A percentile compares a stretch with the other conserved stretches of the same genome.
These are phyloP conservation scores for Geoglossum glabrum DNA, from an alignment of 495 filamentous ascomycete genomes.

Conservation along the genomic window DNA sequence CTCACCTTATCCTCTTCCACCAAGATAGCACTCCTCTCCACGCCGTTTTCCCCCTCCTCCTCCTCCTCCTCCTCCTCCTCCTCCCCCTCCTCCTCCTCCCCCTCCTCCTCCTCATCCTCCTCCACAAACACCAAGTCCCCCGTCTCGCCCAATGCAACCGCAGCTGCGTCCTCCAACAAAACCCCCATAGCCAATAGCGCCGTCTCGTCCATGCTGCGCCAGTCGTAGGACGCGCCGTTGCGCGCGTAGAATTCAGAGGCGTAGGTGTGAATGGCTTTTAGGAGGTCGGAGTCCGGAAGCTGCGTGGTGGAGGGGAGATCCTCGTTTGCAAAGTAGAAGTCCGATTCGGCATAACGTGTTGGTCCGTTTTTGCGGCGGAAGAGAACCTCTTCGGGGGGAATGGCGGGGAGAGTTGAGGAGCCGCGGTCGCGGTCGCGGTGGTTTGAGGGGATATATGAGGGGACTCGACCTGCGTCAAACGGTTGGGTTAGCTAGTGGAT, in stretches of 20 bases:
- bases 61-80: too few species aligned
- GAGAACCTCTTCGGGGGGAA: conserved; percentile 57
- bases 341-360: conserved; percentile 42
- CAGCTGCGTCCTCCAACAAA: conserved; percentile 55
- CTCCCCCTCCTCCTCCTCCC: too few species aligned
- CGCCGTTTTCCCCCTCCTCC: too few species aligned
- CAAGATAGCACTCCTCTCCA: too few species aligned
- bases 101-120: too few species aligned
- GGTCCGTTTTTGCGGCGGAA: conserved; percentile 44
- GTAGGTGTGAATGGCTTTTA: conserved; percentile 61
- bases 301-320: conserved; percentile 20
- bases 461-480: conserved; percentile 29
- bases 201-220: conserved; percentile 64
- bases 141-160: conserved; percentile 44
- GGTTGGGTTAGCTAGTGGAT: background rate
- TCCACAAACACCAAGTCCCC: too few species aligned
- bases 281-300: conserved; percentile 51
- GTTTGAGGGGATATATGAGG: conserved; percentile 21
- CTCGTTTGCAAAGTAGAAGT: conserved; percentile 45
- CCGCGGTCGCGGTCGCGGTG: conserved; percentile 30
- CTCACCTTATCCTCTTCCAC: too few species aligned
- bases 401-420: conserved; percentile 27
- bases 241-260: conserved; percentile 45
- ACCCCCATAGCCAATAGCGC: conserved; percentile 67
- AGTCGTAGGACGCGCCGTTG: conserved; percentile 16